Conservation (phyloP, 2,329 filamentous ascomycete genomes). For the Xylariaceae sp. region DNA sequence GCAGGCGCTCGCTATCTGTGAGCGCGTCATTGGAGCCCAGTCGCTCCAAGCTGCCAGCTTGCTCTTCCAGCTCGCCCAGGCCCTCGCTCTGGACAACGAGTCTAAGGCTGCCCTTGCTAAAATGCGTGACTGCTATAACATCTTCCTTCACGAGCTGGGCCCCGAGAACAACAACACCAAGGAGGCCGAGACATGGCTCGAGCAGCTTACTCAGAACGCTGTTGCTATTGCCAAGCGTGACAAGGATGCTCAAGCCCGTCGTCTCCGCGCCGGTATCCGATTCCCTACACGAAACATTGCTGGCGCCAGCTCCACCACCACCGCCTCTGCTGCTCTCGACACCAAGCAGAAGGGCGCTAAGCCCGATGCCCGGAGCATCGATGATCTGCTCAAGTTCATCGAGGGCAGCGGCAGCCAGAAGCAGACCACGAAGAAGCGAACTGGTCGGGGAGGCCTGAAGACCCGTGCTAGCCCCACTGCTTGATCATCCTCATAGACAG, state of each 20-base stretch:
- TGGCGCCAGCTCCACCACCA: slow-evolving; percentile 42
- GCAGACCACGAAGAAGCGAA: slow-evolving; percentile 51
- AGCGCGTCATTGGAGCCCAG: slow-evolving; percentile 80
- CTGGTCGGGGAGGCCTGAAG: slow-evolving; percentile 52
- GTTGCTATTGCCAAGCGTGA: slow-evolving; percentile 91
- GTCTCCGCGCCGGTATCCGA: slow-evolving; percentile 64
- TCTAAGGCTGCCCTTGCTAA: slow-evolving; percentile 83
- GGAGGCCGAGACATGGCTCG: slow-evolving; percentile 93
- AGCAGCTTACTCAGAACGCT: slow-evolving; percentile 92
- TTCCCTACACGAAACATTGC: slow-evolving; percentile 61
- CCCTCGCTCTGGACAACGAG: slow-evolving; percentile 90
- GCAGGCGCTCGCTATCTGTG: slow-evolving; percentile 81
- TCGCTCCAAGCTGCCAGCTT: slow-evolving; percentile 92
- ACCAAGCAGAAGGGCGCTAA: slow-evolving; percentile 31
- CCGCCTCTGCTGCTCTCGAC: slow-evolving; percentile 33
- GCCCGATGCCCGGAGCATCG: slow-evolving; percentile 73
- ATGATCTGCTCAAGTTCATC: slow-evolving; percentile 91
- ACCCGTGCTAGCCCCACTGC: slow-evolving; percentile 38
- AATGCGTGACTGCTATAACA: slow-evolving; percentile 96
- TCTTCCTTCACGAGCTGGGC: slow-evolving; percentile 84
- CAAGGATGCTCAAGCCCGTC: slow-evolving; percentile 74
- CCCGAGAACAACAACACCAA: slow-evolving; percentile 95
- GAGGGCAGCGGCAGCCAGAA: slow-evolving; percentile 63
- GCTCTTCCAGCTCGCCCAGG: slow-evolving; percentile 94
- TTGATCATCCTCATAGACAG: slow-evolving; percentile 4